Conservation (phyloP, 2,329 filamentous ascomycete genomes). For the Orbilia quercus region DNA sequence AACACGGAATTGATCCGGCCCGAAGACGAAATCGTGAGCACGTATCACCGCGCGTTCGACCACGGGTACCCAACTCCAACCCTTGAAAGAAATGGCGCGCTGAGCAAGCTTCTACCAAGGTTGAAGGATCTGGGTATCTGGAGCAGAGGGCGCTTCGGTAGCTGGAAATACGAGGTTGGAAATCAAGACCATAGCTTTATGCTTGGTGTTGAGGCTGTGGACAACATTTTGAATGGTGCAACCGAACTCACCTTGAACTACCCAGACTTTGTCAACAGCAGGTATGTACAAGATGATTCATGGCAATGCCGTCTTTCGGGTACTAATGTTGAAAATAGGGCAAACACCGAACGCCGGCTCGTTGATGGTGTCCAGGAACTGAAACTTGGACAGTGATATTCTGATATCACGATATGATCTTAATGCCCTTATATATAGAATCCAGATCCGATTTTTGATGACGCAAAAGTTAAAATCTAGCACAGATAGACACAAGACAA, state of each 20-base stretch:
- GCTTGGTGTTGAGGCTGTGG: slow-evolving; percentile 92
- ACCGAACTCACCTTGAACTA: slow-evolving; percentile 95
- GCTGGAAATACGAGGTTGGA: slow-evolving; percentile 91
- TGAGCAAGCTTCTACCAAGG: slow-evolving; percentile 91
- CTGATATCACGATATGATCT: background rate
- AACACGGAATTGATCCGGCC: slow-evolving; percentile 97
- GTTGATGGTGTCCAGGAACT: slow-evolving; percentile 61
- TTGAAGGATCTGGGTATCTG: slow-evolving; percentile 91
- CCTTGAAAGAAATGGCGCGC: slow-evolving; percentile 92
- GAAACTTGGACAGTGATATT: slow-evolving; percentile 12
- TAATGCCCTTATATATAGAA: background rate
- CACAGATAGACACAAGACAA: slow-evolving; percentile 3
- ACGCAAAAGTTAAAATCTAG: background rate
- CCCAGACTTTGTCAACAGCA: slow-evolving; percentile 87
- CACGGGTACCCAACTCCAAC: slow-evolving; percentile 97
- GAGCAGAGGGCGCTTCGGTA: slow-evolving; percentile 95
- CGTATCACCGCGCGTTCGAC: slow-evolving; percentile 97
- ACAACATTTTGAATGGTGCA: slow-evolving; percentile 87
- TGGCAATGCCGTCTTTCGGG: background rate
- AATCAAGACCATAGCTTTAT: slow-evolving; percentile 87
- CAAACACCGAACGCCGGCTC: slow-evolving; percentile 63
- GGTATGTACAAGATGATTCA: slow-evolving; percentile 60
- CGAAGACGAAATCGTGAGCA: slow-evolving; percentile 93
- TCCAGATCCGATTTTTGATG: background rate
- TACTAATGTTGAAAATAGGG: slow-evolving; percentile 54